Evolutionary conservation across 2,329 filamentous ascomycete genomes (phyloP), one percentile per base, ranked within the genome.

Genomic region (Aspergillus sp.): DNA sequence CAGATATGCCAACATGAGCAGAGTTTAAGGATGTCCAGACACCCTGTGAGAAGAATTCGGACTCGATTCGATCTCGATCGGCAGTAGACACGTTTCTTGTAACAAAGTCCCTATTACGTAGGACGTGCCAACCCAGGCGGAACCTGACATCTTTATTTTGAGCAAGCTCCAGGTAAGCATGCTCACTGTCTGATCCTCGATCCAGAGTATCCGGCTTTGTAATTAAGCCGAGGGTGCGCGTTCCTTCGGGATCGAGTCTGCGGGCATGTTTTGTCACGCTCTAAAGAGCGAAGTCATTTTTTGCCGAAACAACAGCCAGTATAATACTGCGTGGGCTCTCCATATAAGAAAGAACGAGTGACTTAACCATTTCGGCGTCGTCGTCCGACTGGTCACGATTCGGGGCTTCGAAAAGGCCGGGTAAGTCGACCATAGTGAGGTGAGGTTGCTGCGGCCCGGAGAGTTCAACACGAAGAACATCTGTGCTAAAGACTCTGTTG

Each of bases 401-500:
- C 42, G 68, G 66, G 4, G 73, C 68, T 24, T 67, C 64, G 16
- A 77, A 69, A 1, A 80, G 57, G 2, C 75, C 74, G 0, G 75
- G 75, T 20, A 80, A 59, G 51, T 80, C 75, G 5, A 79, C 72
- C 1, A 79, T 62, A 0, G 73, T 79, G 26, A 80, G 53, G 11
- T 78, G 63, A 1, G 73, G 72, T 58, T 73, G 69, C 8, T 74
- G 67, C 0, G 74, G 73, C 0, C 75, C 74, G 8, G 63, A 66
- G 47, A 77, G 68, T 43, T 79, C 74, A 1, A 79, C 66, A 1
- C 74, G 67, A 4, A 78, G 63, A 17, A 76, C 69, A 63, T 71
- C 51, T 61, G 67, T 26, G 56, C 68, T 8, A 64, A 60, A 59
- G 1, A 39, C 43, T 35, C 45, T 51, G n/a, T n/a, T n/a, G n/a